A percentile compares a stretch with the other conserved stretches of the same genome.
These are phyloP conservation scores for Solanum tacnaense DNA, from an alignment of 257 asterid species.

Conservation along the genomic window DNA sequence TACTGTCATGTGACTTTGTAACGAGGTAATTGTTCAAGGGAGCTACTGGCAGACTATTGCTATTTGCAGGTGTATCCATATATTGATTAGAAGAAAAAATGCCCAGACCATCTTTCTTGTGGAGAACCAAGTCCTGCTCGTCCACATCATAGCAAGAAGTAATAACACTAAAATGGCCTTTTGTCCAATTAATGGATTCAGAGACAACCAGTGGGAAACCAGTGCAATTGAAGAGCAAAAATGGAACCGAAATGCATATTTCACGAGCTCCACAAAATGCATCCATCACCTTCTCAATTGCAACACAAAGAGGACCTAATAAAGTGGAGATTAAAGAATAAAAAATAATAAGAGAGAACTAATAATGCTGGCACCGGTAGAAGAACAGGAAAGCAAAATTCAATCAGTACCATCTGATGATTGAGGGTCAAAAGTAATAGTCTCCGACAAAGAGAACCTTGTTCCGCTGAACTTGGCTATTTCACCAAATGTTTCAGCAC, in stretches of 20 bases:
- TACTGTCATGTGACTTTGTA: not conserved
- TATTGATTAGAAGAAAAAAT: conserved; percentile 45
- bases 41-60: conserved; percentile 6
- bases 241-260: conserved; percentile 67
- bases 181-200: conserved; percentile 42
- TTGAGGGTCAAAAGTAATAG: conserved; percentile 59
- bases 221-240: conserved; percentile 79
- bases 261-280: conserved; percentile 96
- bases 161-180: conserved; percentile 52
- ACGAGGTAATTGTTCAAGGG: conserved; percentile 7
- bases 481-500: conserved; percentile 71
- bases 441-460: conserved; percentile 68
- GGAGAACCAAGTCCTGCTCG: conserved; percentile 34
- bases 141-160: conserved; percentile 78
- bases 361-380: not conserved
- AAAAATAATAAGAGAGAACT: not conserved
- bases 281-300: conserved; percentile 86
- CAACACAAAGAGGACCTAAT: conserved; percentile 68
- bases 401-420: conserved; percentile 40
- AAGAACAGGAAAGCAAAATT: not conserved
- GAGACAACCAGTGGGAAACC: conserved; percentile 78
- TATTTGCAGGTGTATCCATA: conserved; percentile 30
- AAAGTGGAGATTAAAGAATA: not conserved
- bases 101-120: conserved; percentile 67
- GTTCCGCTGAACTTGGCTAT: conserved; percentile 82